Base-by-base conservation (phyloP, 163 green algal species). In the Scenedesmus sp. region DNA sequence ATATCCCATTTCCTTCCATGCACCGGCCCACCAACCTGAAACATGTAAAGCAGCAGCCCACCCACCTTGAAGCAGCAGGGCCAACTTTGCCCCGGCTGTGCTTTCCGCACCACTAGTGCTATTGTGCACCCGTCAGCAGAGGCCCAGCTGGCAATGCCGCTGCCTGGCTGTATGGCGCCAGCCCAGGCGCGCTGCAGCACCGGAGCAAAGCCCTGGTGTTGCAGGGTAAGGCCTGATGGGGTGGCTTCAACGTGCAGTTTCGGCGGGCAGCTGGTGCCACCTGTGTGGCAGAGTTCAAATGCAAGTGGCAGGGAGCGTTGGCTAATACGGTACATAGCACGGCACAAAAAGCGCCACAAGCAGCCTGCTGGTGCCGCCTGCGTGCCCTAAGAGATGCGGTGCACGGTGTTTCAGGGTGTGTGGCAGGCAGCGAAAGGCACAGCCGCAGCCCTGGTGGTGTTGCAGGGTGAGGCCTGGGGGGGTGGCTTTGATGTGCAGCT, bases 121-220 rank as follows among this genome's bases (percentile, higher is more conserved):
- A 88, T 9, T 1, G 85, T 23, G n/a, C 20, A 26, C 18, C 82
- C 81, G 76, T 92, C 88, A 54, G 16, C 52, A 1, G 62, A 66
- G 0, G 5, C 52, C 88, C 88, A 92, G 66, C 64, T 92, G 16
- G 62, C 52, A 8, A 82, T 10, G 20, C 77, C 59, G 5, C 20
- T 3, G 8, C 7, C 18, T 16, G 62, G 18, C n/a, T 92, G 81
- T 4, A 92, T 54, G 6, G 46, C 62, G 55, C 16, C 15, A 18
- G 64, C 62, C 77, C 64, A 92, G 18, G 20, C n/a, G 15, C 88
- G 88, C 9, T 59, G 34, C 9, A 92, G 64, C 52, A 89, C 81
- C 2, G 88, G 88, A 0, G 81, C 81, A 84, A 89, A 84, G 16
- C 88, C 81, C 26, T 88, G 64, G 55, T 92, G 88, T 52, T 92